Evolutionary conservation across 2,329 filamentous ascomycete species (phyloP), one percentile per base, ranked within the genome.

Genomic region (Xylariaceae sp.): DNA sequence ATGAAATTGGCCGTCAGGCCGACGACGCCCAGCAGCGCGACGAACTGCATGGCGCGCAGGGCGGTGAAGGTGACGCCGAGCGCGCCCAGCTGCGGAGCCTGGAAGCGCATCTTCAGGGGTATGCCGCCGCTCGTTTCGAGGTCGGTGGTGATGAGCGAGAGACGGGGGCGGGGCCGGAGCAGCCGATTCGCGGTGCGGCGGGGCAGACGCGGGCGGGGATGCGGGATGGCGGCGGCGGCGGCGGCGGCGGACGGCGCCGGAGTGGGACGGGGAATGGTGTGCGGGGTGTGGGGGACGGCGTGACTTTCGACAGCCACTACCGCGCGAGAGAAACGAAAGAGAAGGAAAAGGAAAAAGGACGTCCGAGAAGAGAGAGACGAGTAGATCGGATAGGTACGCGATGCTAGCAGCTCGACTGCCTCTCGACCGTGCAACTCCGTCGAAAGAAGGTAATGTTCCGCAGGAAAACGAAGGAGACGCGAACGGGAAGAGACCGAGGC

Each of bases 1-100:
- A 94, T 80, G 60, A 94, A 93, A 59, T 89, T 87, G 51, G 82
- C 76, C 1, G 78, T 78, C 57, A 94, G 75, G 29, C 87, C 86
- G 44, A 94, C 81, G 45, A 92, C 77, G 38, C 79, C 68, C 37
- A 92, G 68, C 53, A 94, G 80, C 17, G 75, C 76, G 42, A 83
- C 61, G 39, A 76, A 70, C 56, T 93, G 80, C 46, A 89, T 68
- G 37, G 72, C 68, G 30, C 89, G 80, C 46, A 82, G 74, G 45
- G 77, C 65, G 38, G 84, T 77, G 64, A 93, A 94, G 47, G 82
- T 83, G 49, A 81, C 77, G 57, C 83, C 86, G 46, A 92, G 65
- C 56, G 82, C 81, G 49, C 84, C 81, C 58, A 80, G 64, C 60
- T 70, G 59, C 58, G 75, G 64, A 40, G 58, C 45, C 31, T 55